These are phyloP conservation scores for Cystoderma amianthinum DNA, from an alignment of 768 basidiomycete genomes.

Conservation along the genomic window DNA sequence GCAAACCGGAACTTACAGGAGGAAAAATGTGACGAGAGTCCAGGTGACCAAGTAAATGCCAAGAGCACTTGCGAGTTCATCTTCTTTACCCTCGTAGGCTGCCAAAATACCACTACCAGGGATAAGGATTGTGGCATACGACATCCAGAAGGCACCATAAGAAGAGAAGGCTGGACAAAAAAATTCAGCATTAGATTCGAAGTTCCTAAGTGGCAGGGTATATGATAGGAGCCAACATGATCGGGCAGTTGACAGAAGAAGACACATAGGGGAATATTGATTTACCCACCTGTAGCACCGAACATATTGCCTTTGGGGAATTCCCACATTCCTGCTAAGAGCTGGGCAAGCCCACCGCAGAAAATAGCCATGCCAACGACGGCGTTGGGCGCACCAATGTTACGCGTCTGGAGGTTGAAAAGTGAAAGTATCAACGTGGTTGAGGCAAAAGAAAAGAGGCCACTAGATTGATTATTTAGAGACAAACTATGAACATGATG, in stretches of 20 bases:
- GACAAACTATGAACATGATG: background rate
- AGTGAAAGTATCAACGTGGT: slow-evolving; percentile 77
- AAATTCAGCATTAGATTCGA: slow-evolving; percentile 3
- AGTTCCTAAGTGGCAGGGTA: background rate
- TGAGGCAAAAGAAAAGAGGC: slow-evolving; percentile 78
- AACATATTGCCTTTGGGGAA: slow-evolving; percentile 66
- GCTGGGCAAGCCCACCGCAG: slow-evolving; percentile 78
- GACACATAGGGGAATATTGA: no score
- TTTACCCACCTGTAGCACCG: slow-evolving; percentile 65
- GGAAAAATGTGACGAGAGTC: slow-evolving; percentile 65
- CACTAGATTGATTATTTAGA: slow-evolving; percentile 29
- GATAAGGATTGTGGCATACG: slow-evolving; percentile 66
- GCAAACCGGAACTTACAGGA: slow-evolving; percentile 39
- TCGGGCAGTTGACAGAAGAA: background rate
- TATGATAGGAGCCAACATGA: background rate
- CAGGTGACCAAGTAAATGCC: slow-evolving; percentile 73
- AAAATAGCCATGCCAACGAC: slow-evolving; percentile 85
- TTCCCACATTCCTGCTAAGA: slow-evolving; percentile 90
- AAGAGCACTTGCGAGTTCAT: slow-evolving; percentile 45
- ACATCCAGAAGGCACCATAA: slow-evolving; percentile 88
- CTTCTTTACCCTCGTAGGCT: slow-evolving; percentile 34
- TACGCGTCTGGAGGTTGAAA: slow-evolving; percentile 57
- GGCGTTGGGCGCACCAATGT: slow-evolving; percentile 52
- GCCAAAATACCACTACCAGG: slow-evolving; percentile 57
- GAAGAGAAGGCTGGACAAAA: slow-evolving; percentile 63